Evolutionary conservation across 805 yeast genomes (phyloP), one percentile per base, ranked within the genome.

Genomic region (Trichomonascus vanleenenianus): DNA sequence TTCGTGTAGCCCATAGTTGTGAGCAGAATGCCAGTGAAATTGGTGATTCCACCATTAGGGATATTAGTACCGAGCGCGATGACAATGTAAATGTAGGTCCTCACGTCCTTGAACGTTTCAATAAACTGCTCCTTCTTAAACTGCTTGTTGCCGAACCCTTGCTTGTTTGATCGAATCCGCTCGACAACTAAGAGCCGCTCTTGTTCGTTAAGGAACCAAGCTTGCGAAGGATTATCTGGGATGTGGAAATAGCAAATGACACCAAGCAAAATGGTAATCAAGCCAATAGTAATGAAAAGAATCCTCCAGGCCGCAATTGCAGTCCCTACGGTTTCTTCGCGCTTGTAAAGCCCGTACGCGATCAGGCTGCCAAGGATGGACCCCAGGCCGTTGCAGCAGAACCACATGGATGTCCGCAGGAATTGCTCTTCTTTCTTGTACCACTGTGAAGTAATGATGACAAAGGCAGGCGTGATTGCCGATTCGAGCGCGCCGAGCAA

Each of bases 281-380:
- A 72, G 41, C 84, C 86, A 44, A 75, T 68, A 41, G 78, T 72
- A 30, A 79, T 70, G 61, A 71, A 73, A 45, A 78, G 71, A n/a
- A 79, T 56, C 52, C 74, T 72, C 83, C 85, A 81, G 15, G 64
- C 62, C 1, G 58, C 56, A 11, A 67, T 46, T 2, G 58, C 25
- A 50, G 61, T 67, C 7, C 71, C 60, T 1, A 42, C 42, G 46
- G 66, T 58, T 11, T 31, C 30, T 14, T 40, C 37, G 3, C 36
- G 37, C 30, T 40, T 16, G 37, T 40, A 40, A 39, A 71, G 52
- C 2, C 75, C 78, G 52, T 74, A 75, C 1, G 79, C 75, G 42
- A 75, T 72, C 10, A 66, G 65, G 14, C 70, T 68, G 12, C 79
- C 78, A 9, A 73, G 30, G 2, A 74, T 56, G 3, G 68, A 54